Evolutionary conservation across 805 yeast genomes (phyloP), one percentile per base, ranked within the genome.

Genomic region (Cephaloascus albidus): DNA sequence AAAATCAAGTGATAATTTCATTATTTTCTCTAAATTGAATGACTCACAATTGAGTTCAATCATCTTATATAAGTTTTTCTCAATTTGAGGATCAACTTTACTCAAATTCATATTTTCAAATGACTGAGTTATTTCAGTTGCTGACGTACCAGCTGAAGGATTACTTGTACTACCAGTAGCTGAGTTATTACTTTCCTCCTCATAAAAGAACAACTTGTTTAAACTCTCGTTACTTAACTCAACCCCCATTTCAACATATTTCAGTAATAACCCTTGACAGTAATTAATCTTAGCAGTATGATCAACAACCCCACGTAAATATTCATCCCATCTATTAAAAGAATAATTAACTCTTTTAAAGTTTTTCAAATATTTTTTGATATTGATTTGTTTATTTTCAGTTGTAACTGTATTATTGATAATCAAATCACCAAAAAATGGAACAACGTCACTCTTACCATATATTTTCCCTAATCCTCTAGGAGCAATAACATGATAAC

Each of bases 371-470:
- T 84, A 72, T 37, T 78, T 81, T 42, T 65, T 63, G 38, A 80
- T 57, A 18, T 68, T 63, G 15, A 61, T 12, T 62, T 10, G 50
- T 43, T 33, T 49, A 23, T 23, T 23, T 23, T 23, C 28, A 23
- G 33, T 33, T 8, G 44, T 36, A 3, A 56, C 40, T 3, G 50
- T 40, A 20, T 42, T 39, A 5, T 45, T 31, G 15, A 87, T 76
- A 8, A 78, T 66, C 46, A 89, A 65, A 54, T 89, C 97, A 10
- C 96, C 97, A 62, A 86, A 89, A 53, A 80, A 89, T 1, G 97
- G 96, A 36, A 90, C 78, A 10, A 85, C 94, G 40, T 78, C 75
- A 37, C 77, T 78, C 51, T 85, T 85, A 0, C 90, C 74, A 49
- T 83, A 87, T 1, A 74, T 64, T 41, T 74, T 73, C 31, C 96